Base-by-base conservation (phyloP, 2,329 filamentous ascomycete species). In the Fusarium solani-melongenae region DNA sequence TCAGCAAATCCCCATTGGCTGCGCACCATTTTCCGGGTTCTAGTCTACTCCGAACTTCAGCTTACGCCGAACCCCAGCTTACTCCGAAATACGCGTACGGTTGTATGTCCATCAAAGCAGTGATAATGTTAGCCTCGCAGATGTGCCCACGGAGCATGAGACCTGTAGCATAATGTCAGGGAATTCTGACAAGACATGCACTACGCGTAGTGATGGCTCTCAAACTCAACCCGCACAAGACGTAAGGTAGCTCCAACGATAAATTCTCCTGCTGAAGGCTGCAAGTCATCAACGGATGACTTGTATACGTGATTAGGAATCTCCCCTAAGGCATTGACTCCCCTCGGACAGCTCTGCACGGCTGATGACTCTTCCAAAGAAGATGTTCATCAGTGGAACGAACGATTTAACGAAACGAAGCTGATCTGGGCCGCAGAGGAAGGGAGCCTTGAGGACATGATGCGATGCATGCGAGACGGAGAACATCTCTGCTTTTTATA, bases 71-170 rank as follows among this genome's bases (percentile, higher is more conserved):
- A 24, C 41, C 5, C 14, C 2, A 9, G 41, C 20, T 46, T 24
- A 46, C 12, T 22, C 20, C 20, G 41, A 24, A 24, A 46, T 46
- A 10, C 22, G 20, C 22, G 14, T 9, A 46, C 12, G 24, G 7
- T 46, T 8, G 41, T 8, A 3, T 3, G 2, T 24, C 2, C 15
- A 24, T 2, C 6, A 5, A 44, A 22, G 12, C 12, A 22, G 3
- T 22, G 34, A 1, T 2, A 36, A 2, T 14, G 6, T 3, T 7
- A 17, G 0, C 14, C 4, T 36, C 9, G 34, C 15, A 9, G 7
- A 17, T 2, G 7, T 36, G 20, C 20, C 2, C 1, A 14, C 1
- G 22, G 12, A 44, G 39, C n/a, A 24, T 5, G 12, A 22, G 6
- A 2, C 7, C 20, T 20, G 4, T 44, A 38, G 36, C 22, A 24